Evolutionary conservation across 2,329 filamentous ascomycete species (phyloP), one percentile per base, ranked within the genome.

Genomic region (Cryphonectria naterciae): DNA sequence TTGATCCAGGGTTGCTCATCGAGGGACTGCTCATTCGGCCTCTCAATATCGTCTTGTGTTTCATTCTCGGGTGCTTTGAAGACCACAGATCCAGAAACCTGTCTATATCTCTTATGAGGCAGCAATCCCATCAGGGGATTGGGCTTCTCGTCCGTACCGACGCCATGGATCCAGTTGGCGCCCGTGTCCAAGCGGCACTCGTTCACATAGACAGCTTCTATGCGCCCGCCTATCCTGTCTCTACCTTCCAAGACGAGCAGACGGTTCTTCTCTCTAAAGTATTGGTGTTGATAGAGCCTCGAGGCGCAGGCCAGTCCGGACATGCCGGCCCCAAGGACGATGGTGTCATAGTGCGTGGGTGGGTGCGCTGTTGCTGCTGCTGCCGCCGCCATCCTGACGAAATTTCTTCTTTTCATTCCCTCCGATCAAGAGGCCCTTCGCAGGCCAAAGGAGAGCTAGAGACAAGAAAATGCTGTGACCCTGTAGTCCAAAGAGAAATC

Each of bases 91-190:
- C 62, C 68, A n/a, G 62, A 52, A 41, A 69, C 28, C 54, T 69
- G 52, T n/a, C 43, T 65, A 25, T 22, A 52, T 17, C 54, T 35
- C 68, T 69, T 66, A 22, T 62, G 52, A 52, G 62, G 63, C 52
- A 69, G 39, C 37, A 69, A 28, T 2, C 52, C 39, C 39, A 69
- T 65, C 54, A 69, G 35, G 10, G 68, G 68, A 17, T 69, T 69
- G 15, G 68, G 63, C 68, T 11, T 66, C 22, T 69, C 68, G 28
- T 56, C 32, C 13, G 68, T 69, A 25, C 68, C 68, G 4, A 65
- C 32, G 15, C 68, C 68, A 62, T 69, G 68, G 8, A 69, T 69
- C 68, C 68, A 69, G 63, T 69, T 69, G 25, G 68, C 68, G 1
- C 68, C 68, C n/a, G 68, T 69, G 41, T 69, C 68, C 19, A 69